Conservation (phyloP, 2,329 filamentous ascomycete genomes). For the Blastomyces gilchristii region DNA sequence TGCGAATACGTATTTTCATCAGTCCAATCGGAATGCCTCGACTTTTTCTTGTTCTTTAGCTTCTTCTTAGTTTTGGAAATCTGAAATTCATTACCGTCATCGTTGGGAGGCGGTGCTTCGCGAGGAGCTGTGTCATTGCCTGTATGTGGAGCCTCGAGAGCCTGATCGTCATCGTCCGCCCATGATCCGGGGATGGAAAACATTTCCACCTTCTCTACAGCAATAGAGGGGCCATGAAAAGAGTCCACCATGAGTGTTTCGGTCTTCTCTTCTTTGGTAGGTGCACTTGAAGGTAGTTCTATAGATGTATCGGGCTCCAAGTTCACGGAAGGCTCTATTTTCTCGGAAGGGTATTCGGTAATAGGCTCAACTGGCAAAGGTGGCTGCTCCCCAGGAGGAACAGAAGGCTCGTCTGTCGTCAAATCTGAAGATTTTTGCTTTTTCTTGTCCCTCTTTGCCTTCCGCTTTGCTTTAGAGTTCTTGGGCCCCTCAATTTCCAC, state of each 20-base stretch:
- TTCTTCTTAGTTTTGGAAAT: constrained; percentile 32
- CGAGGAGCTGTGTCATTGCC: constrained; percentile 20
- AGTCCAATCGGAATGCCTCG: constrained; percentile 35
- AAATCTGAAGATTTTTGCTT: not conserved
- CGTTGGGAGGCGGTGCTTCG: constrained; percentile 22
- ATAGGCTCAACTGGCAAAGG: not conserved
- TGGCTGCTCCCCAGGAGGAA: not conserved
- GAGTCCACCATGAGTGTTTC: not conserved
- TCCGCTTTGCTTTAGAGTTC: constrained; percentile 32
- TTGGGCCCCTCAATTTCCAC: constrained; percentile 5
- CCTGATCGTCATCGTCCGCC: constrained; percentile 15
- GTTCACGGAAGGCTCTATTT: not conserved
- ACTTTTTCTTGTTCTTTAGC: constrained; percentile 26
- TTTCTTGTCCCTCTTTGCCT: constrained; percentile 13
- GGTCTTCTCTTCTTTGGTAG: not conserved
- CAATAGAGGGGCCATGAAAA: not conserved
- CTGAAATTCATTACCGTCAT: constrained; percentile 39
- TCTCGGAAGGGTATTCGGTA: not conserved
- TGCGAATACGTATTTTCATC: constrained; percentile 36
- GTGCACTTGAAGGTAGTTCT: not conserved
- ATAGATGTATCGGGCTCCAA: not conserved
- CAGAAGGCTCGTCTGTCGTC: not conserved
- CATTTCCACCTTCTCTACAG: not conserved
- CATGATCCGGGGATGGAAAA: not conserved
- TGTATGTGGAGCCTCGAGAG: constrained; percentile 15